Evolutionary conservation across 768 basidiomycete genomes (phyloP).

Genomic region (Calocybe gangraenosa): DNA sequence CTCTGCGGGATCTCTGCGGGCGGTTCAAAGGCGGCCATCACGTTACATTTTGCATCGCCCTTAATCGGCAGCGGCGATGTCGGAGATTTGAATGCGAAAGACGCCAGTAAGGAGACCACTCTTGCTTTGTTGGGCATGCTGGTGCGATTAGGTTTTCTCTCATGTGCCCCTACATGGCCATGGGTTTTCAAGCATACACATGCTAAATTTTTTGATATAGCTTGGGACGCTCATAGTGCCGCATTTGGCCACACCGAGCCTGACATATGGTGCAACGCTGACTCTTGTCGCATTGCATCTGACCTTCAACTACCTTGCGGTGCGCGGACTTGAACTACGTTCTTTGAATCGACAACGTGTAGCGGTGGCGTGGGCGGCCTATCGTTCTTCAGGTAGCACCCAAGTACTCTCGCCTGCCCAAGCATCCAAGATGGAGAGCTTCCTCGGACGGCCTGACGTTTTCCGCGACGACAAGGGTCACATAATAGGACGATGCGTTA

Average conservation of each 20-base stretch:
- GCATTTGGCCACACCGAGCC: conserved; percentile 40
- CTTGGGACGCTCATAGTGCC: conserved; percentile 58
- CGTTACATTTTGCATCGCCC: conserved; percentile 60
- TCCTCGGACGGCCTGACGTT: conserved; percentile 36
- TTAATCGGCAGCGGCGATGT: conserved; percentile 51
- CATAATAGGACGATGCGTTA: conserved; percentile 40
- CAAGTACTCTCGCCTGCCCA: conserved; percentile 28
- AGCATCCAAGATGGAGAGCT: conserved; percentile 38
- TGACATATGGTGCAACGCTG: conserved; percentile 50
- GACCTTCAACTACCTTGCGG: conserved; percentile 53
- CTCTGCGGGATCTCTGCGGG: conserved; percentile 62
- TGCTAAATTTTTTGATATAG: conserved; percentile 27
- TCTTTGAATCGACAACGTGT: conserved; percentile 59
- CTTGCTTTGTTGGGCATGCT: conserved; percentile 64
- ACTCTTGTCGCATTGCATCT: conserved; percentile 52
- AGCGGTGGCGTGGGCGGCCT: conserved; percentile 46
- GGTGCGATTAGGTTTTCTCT: conserved; percentile 35
- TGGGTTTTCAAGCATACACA: neutral
- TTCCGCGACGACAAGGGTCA: conserved; percentile 34
- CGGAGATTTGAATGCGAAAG: conserved; percentile 70
- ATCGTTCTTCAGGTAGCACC: conserved; percentile 20
- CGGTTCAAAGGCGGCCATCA: conserved; percentile 67
- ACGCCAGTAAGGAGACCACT: conserved; percentile 68
- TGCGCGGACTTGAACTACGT: conserved; percentile 52
- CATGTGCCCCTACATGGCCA: no score